Base-by-base conservation (phyloP, 495 filamentous ascomycete species). In the Hypoxylon subgilvum region DNA sequence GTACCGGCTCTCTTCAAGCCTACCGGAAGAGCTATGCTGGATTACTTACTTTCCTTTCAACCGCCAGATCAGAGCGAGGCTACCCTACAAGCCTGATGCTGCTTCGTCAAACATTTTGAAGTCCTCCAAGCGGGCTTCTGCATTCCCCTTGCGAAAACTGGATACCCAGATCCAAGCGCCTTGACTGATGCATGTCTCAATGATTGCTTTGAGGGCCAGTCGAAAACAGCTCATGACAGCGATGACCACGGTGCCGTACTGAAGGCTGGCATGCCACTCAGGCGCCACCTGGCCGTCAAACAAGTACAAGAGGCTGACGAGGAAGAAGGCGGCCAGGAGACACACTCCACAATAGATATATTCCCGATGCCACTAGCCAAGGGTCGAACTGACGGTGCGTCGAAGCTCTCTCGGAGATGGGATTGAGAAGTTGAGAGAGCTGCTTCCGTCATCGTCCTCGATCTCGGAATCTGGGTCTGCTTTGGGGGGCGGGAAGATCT, bases 101-200 rank as follows among this genome's bases (percentile, higher is more conserved):
- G 73, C 72, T 23, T 69, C 73, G 30, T 70, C 70, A 47, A 75
- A 74, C 52, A 73, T 38, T 14, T 66, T 68, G 61, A 75, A 73
- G 48, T 75, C 73, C 4, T 66, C 58, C 9, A 74, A 27, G 8
- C 36, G 57, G 2, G 73, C 71, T 16, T 59, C 61, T 2, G 35
- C 50, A 2, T 49, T 60, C 8, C 60, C 63, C 47, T 74, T 72
- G 10, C 63, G 61, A 21, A 57, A 64, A 28, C 66, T 59, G 6
- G 65, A 68, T 0, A 73, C 67, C 72, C 69, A 75, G 6, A 74
- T 62, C 73, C 72, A 75, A 4, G 70, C 70, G 12, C 65, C 70
- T 54, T 75, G 73, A 45, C 70, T 67, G 36, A 75, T 21, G 9
- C 67, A 65, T 1, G 63, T 52, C 45, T 72, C 70, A 16, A 75